phyloP scores from a whole-genome alignment of 2,329 filamentous ascomycete species.

The Akanthomyces muscarius region DNA sequence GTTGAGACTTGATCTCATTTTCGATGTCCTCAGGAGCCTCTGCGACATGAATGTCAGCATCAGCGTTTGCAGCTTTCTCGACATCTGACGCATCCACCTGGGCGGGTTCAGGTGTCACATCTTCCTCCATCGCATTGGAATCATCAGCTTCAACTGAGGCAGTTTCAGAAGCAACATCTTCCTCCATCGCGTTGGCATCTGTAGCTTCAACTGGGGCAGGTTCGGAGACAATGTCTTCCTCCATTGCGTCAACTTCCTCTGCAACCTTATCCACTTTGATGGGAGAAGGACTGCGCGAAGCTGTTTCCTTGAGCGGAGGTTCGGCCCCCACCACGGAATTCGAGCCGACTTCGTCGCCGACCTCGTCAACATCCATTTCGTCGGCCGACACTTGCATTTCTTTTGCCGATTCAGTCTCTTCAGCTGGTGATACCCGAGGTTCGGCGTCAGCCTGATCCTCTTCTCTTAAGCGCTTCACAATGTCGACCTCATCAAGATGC shows the following conservation, averaged over 20 bases:
- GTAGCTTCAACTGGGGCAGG: background rate
- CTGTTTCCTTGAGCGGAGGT: background rate
- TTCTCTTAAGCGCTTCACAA: background rate
- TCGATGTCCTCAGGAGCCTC: background rate
- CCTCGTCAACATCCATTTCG: conserved; percentile 12
- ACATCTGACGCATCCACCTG: background rate
- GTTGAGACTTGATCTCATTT: conserved; percentile 5
- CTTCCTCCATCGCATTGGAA: background rate
- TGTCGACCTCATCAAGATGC: background rate
- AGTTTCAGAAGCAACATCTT: background rate
- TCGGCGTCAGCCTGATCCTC: background rate
- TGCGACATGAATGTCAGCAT: conserved; percentile 1
- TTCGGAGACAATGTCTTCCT: background rate
- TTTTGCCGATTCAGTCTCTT: background rate
- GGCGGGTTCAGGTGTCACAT: background rate
- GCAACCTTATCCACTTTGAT: background rate
- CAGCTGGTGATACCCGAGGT: background rate
- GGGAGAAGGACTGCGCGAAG: background rate
- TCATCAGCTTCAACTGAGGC: background rate
- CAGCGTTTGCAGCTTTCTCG: background rate
- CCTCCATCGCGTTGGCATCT: background rate
- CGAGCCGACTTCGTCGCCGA: background rate
- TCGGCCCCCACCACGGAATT: background rate
- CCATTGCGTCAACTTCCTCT: background rate
- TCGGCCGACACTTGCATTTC: background rate